Conservation (phyloP, 768 basidiomycete genomes). For the Pleurotus djamor region DNA sequence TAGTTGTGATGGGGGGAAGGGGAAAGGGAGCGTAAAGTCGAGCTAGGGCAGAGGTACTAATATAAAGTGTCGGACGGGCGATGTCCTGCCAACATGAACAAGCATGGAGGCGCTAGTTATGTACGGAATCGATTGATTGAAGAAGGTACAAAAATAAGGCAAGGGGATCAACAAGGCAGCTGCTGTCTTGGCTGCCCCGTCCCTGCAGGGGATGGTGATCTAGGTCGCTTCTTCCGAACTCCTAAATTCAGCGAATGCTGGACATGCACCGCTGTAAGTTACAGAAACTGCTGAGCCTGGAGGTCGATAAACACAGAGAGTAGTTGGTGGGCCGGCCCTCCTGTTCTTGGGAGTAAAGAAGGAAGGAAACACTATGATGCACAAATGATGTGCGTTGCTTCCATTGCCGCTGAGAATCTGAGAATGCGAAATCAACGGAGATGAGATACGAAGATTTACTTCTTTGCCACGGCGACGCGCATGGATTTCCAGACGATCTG, state of each 20-base stretch:
- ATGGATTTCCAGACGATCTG: no score
- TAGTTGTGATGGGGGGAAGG: not conserved
- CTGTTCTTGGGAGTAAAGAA: no score
- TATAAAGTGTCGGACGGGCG: not conserved
- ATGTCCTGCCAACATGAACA: constrained; percentile 2
- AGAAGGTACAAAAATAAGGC: not conserved
- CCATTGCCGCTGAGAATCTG: no score
- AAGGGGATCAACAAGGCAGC: not conserved
- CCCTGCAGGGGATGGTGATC: constrained; percentile 1
- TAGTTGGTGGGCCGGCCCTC: no score
- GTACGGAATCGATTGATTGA: not conserved
- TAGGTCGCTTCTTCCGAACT: not conserved
- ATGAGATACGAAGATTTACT: no score
- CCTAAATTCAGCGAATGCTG: not conserved
- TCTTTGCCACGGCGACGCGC: no score
- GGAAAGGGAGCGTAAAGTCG: not conserved
- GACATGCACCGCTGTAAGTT: not conserved
- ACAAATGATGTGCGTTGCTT: not conserved
- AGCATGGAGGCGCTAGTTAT: constrained; percentile 4
- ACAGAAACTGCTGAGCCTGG: no score
- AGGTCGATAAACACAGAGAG: no score
- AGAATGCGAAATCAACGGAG: no score
- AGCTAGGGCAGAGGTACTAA: not conserved
- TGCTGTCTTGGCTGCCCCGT: not conserved
- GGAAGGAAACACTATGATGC: not conserved